Evolutionary conservation across 139 green algal species (phyloP), one percentile per base, ranked within the genome.

Genomic region (Axilococcus clingmanii): DNA sequence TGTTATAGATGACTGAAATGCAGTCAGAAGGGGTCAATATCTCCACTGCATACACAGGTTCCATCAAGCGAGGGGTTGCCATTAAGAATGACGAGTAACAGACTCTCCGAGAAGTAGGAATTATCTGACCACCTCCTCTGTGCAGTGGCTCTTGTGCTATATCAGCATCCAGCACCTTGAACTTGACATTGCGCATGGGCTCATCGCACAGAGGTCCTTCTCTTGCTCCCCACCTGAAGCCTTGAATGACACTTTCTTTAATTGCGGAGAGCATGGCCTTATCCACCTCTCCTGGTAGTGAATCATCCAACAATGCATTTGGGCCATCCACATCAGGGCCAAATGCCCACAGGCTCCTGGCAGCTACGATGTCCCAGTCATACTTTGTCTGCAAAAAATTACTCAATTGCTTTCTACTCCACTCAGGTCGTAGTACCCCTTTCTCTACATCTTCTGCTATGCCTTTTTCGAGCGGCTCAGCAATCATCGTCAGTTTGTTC

Each of bases 131-230:
- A 32, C 91, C 91, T 16, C 87, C 85, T 20, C 91, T 64, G 22
- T 81, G 56, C 44, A 94, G 72, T 29, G 84, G 79, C 63, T 92
- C 79, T 2, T 65, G 28, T 23, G 76, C 68, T 6, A 84, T 51
- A 5, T 36, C 40, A 6, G 82, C 83, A 57, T 85, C 78, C 22
- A 84, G 65, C 9, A 96, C 72, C 65, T 94, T 95, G 75, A 96
- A 97, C 70, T 96, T 96, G 38, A 94, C 85, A 48, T 93, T 94
- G 23, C 92, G 81, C 51, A 99, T 86, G 24, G 92, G 92, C 72
- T 99, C 92, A 44, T 99, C 92, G 64, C 89, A 97, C 42, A 99
- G 73, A 7, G 92, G 92, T 1, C 92, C 92, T 72, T 99, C 92
- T 9, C 89, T 62, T 22, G 82, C 76, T 7, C 91, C 92, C 92